Evolutionary conservation across 192 early-diverging fungal species (phyloP).

Genomic region (Backusella sp.): DNA sequence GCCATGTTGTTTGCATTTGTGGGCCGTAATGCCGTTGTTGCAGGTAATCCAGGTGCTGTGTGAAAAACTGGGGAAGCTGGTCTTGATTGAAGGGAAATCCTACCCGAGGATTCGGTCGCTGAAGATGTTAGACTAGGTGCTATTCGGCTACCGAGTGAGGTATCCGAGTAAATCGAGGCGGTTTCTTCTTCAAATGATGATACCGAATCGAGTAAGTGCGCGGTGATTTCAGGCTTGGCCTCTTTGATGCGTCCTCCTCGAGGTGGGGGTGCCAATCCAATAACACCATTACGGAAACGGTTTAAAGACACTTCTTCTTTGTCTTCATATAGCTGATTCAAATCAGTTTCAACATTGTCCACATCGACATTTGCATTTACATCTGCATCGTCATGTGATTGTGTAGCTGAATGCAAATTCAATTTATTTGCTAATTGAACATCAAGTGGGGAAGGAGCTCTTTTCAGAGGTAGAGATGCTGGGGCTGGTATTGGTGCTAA

Average conservation of each 20-base stretch:
- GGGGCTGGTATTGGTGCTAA: background rate
- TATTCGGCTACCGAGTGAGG: background rate
- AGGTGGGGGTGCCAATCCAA: conserved; percentile 6
- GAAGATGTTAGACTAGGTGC: background rate
- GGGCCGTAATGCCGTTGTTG: background rate
- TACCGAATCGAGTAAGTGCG: background rate
- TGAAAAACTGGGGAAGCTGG: background rate
- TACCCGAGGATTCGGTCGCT: background rate
- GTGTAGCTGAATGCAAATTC: background rate
- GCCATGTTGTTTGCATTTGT: background rate
- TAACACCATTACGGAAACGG: background rate
- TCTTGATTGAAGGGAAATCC: background rate
- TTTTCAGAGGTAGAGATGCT: background rate
- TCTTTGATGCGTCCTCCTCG: conserved; percentile 11
- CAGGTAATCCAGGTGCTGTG: background rate
- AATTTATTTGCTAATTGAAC: background rate
- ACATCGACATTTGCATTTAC: background rate
- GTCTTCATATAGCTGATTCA: background rate
- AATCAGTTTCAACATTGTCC: background rate
- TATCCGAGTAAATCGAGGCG: background rate
- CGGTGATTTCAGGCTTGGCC: background rate
- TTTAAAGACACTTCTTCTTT: background rate
- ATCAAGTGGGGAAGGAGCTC: background rate
- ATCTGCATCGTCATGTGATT: background rate
- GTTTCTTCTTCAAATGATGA: background rate